Base-by-base conservation (phyloP, 805 yeast species). In the Yarrowia bubula region DNA sequence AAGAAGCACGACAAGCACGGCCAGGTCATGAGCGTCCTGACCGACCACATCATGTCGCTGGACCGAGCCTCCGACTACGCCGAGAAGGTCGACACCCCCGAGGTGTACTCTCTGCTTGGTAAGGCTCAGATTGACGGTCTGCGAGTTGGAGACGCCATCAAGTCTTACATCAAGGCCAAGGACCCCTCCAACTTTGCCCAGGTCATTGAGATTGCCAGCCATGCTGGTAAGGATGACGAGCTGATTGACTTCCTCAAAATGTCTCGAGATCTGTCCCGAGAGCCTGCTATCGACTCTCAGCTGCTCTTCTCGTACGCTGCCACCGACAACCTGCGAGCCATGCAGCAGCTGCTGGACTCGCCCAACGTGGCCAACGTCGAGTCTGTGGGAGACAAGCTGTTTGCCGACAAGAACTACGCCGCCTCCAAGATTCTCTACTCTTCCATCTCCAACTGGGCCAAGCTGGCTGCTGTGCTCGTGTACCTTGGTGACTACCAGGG, bases 141-240 rank as follows among this genome's bases (percentile, higher is more conserved):
- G 73, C 86, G 98, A 71, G 85, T 95, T 67, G 87, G 91, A 58
- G 98, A 93, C 72, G 91, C 98, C 37, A 89, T 95, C 72, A 87
- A 86, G 65, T 92, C 98, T 8, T 95, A 95, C 75, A 89, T 92
- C 72, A 89, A 86, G 72, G 97, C 98, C 46, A 86, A 88, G 72
- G 96, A 93, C 75, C 95, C 98, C 66, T 84, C 89, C 63, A 91
- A 95, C 80, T 95, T 81, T 74, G 90, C 86, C 66, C 91, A 89
- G 71, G 97, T 93, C 51, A 93, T 95, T 77, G 98, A 95, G 72
- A 89, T 92, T 71, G 85, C 98, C 55, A 96, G 92, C 74, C 96
- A 90, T 72, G 96, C 97, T 39, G 98, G 97, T 69, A 93, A 92
- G 75, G 96, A 87, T 75, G 98, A 93, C 73, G 98, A 95, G 77